These are phyloP conservation scores for Peniophora sp. DNA, from an alignment of 1,284 basidiomycete species.

Conservation along the genomic window DNA sequence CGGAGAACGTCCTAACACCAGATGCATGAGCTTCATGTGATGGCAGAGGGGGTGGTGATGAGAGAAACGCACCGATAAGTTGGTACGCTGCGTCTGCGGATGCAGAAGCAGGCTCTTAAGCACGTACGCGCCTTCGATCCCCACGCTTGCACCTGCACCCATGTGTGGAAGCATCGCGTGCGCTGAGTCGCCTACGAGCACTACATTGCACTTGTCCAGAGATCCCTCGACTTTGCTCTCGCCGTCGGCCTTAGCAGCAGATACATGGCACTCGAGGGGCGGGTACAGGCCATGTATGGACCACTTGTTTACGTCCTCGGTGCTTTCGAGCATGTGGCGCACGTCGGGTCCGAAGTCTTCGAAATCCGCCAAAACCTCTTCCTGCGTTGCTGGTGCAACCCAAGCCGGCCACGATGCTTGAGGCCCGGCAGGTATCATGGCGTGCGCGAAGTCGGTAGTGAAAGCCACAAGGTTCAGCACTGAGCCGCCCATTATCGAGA, in stretches of 20 bases:
- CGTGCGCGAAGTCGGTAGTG: background rate
- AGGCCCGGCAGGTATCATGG: background rate
- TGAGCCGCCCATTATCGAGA: conserved; percentile 38
- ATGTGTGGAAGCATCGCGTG: conserved; percentile 58
- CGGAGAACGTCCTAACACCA: conserved; percentile 1
- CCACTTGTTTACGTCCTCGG: conserved; percentile 51
- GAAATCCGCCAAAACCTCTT: conserved; percentile 1
- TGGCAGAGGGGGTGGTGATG: no score
- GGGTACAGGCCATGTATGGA: conserved; percentile 47
- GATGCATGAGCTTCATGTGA: no score
- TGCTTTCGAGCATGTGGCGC: conserved; percentile 33
- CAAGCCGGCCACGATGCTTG: background rate
- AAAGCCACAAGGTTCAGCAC: conserved; percentile 2
- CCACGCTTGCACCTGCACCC: conserved; percentile 57
- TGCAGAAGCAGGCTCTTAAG: conserved; percentile 41
- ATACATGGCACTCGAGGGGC: conserved; percentile 36
- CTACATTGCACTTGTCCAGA: no score
- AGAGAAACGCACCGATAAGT: background rate
- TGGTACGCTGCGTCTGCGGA: conserved; percentile 26
- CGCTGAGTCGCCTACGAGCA: conserved; percentile 51
- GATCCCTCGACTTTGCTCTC: no score
- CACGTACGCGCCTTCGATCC: conserved; percentile 51
- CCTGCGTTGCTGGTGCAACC: background rate
- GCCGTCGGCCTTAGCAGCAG: no score
- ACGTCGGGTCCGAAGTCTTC: conserved; percentile 13